Evolutionary conservation across 257 asterid genomes (phyloP).

Genomic region (Eustoma russellianum): DNA sequence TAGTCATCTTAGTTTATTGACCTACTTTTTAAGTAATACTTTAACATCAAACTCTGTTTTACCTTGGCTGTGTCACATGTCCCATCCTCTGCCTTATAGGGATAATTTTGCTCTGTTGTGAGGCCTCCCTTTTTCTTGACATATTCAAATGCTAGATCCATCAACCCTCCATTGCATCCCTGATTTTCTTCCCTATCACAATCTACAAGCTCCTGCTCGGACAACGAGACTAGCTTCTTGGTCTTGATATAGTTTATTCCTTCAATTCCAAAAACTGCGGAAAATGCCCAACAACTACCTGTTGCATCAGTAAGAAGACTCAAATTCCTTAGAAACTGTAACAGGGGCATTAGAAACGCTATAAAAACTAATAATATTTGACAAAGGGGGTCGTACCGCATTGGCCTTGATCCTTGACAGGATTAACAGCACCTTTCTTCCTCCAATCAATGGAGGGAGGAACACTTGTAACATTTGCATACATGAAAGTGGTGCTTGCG

Average conservation of each 20-base stretch:
- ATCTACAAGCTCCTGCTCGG: constrained; percentile 85
- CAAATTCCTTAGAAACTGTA: too few relatives aligned
- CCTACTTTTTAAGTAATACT: too few relatives aligned
- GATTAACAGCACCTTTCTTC: constrained; percentile 62
- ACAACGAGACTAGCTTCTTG: constrained; percentile 46
- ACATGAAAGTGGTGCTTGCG: constrained; percentile 44
- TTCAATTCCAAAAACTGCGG: constrained; percentile 76
- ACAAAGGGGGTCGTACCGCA: constrained; percentile 43
- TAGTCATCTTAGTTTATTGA: neutral
- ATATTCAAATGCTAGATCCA: constrained; percentile 73
- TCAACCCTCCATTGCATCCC: constrained; percentile 86
- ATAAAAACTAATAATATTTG: too few relatives aligned
- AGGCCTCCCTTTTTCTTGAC: constrained; percentile 62
- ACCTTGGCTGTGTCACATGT: constrained; percentile 54
- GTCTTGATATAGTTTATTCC: constrained; percentile 77
- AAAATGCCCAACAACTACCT: constrained; percentile 98
- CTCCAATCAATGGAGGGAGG: constrained; percentile 86
- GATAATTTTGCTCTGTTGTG: constrained; percentile 57
- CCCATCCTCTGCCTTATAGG: constrained; percentile 60
- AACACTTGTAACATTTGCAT: constrained; percentile 31
- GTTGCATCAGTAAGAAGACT: neutral
- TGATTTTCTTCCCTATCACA: constrained; percentile 55
- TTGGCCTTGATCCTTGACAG: constrained; percentile 77
- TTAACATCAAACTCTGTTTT: neutral
- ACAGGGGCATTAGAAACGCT: too few relatives aligned